phyloP scores from a whole-genome alignment of 2,329 filamentous ascomycete species.

The Aspergillus sp. region DNA sequence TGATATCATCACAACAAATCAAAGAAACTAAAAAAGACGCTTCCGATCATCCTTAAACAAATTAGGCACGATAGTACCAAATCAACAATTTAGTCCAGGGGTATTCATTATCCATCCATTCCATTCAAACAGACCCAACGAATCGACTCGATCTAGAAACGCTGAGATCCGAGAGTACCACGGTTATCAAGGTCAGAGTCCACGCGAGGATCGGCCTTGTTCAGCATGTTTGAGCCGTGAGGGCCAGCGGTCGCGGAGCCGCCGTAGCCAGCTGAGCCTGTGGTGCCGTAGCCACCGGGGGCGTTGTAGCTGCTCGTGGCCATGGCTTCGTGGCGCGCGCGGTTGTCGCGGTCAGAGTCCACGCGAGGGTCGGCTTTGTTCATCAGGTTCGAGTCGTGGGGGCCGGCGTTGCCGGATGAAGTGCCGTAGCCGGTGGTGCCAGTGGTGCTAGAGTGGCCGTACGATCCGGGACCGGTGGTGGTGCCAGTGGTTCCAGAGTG shows the following conservation, averaged over 20 bases:
- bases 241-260: conserved; percentile 31
- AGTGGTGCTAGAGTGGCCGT: too few species aligned
- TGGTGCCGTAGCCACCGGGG: conserved; percentile 3
- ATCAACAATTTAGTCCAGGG: not conserved
- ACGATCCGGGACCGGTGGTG: too few species aligned
- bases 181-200: conserved; percentile 46
- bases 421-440: too few species aligned
- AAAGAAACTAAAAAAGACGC: not conserved
- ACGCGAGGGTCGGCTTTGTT: conserved; percentile 57
- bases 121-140: not conserved
- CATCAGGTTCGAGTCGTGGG: conserved; percentile 45
- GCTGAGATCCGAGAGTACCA: not conserved
- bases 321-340: conserved; percentile 10
- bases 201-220: conserved; percentile 55
- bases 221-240: conserved; percentile 47
- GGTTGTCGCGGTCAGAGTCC: conserved; percentile 45
- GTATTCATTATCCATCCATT: not conserved
- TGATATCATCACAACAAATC: not conserved
- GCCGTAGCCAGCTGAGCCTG: too few species aligned
- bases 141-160: not conserved
- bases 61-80: not conserved
- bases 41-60: not conserved
- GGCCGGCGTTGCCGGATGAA: conserved; percentile 28
- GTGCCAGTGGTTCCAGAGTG: too few species aligned
- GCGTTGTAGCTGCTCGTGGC: conserved; percentile 11